Conservation (phyloP, 2,329 filamentous ascomycete species). For the Scopulariopsis brevicaulis region DNA sequence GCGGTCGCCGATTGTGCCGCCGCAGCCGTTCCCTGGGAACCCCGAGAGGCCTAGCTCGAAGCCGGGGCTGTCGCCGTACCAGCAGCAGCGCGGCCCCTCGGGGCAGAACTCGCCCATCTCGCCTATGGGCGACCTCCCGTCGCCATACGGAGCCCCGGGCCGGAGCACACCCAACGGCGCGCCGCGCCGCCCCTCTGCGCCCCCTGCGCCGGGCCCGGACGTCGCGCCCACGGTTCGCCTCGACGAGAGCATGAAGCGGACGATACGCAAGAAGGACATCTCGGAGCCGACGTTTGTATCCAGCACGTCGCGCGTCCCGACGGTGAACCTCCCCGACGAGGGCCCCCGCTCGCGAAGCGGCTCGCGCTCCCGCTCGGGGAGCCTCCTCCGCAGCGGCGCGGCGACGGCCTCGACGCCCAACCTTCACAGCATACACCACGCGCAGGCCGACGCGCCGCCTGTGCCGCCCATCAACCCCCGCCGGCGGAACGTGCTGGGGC, state of each 20-base stretch:
- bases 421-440: slow-evolving; percentile 17
- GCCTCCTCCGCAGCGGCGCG: slow-evolving; percentile 14
- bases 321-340: slow-evolving; percentile 24
- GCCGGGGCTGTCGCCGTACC: not conserved
- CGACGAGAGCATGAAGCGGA: slow-evolving; percentile 26
- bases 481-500: slow-evolving; percentile 30
- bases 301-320: slow-evolving; percentile 31
- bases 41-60: slow-evolving; percentile 9
- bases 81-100: slow-evolving; percentile 15
- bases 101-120: slow-evolving; percentile 34
- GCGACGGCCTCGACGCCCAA: slow-evolving; percentile 22
- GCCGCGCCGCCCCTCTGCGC: slow-evolving; percentile 18
- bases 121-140: slow-evolving; percentile 20
- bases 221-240: slow-evolving; percentile 14
- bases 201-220: slow-evolving; percentile 16
- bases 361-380: slow-evolving; percentile 24
- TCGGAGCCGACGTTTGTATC: slow-evolving; percentile 37
- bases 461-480: slow-evolving; percentile 49
- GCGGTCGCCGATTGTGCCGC: slow-evolving; percentile 35
- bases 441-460: slow-evolving; percentile 26
- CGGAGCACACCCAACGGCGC: slow-evolving; percentile 19
- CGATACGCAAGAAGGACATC: slow-evolving; percentile 34
- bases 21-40: slow-evolving; percentile 22
- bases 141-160: slow-evolving; percentile 19
- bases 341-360: slow-evolving; percentile 20